A percentile compares a stretch with the other conserved stretches of the same genome.
Evolutionary conservation across 2,329 filamentous ascomycete genomes (phyloP).

Genomic region (Coniochaeta sp.): DNA sequence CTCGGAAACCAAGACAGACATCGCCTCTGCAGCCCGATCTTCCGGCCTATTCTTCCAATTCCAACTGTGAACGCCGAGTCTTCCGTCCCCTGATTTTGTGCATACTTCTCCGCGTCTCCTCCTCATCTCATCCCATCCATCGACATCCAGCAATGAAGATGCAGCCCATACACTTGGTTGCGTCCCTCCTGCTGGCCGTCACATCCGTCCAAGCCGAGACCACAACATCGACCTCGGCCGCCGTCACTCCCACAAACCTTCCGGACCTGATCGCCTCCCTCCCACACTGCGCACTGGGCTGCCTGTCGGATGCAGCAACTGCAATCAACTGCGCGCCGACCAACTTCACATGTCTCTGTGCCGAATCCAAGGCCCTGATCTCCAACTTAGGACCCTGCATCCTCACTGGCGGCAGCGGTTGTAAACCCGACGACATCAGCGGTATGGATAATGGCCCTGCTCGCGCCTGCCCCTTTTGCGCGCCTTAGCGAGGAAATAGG

Average conservation of each 20-base stretch:
- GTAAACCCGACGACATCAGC: constrained; percentile 1
- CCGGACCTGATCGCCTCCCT: constrained; percentile 13
- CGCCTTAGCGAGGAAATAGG: not conserved
- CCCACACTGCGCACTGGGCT: constrained; percentile 16
- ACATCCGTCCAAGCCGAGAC: constrained; percentile 4
- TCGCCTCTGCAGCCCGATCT: too few relatives aligned
- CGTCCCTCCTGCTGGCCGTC: not conserved
- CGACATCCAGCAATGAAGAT: not conserved
- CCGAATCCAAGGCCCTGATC: constrained; percentile 8
- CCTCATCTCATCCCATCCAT: not conserved
- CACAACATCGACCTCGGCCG: constrained; percentile 2
- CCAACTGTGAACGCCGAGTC: not conserved
- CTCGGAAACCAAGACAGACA: too few relatives aligned
- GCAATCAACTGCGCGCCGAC: constrained; percentile 12
- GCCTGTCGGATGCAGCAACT: constrained; percentile 11
- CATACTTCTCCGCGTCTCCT: too few relatives aligned
- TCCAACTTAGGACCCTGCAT: constrained; percentile 12
- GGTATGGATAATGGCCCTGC: too few relatives aligned
- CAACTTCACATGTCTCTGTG: constrained; percentile 17
- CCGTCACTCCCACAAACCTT: constrained; percentile 8
- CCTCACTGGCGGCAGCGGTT: constrained; percentile 4
- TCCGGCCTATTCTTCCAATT: too few relatives aligned
- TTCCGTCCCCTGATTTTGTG: not conserved
- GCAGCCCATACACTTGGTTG: not conserved
- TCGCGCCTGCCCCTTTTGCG: too few relatives aligned